These are phyloP conservation scores for Beauveria caledonica DNA, from an alignment of 2,329 filamentous ascomycete species.

Conservation along the genomic window DNA sequence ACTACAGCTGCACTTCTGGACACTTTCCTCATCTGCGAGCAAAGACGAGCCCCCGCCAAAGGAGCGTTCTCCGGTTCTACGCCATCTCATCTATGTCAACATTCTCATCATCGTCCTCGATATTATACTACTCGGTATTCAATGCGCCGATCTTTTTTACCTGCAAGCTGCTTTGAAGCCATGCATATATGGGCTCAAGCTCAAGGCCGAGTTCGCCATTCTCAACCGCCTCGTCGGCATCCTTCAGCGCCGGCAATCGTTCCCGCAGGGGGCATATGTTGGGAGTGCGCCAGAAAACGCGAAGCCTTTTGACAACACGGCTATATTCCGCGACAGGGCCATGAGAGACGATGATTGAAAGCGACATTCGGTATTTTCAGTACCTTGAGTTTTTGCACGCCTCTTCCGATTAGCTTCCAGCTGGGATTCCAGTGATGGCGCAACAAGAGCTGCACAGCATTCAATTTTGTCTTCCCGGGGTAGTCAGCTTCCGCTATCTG, in stretches of 20 bases:
- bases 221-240: conserved; percentile 29
- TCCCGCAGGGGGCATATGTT: not conserved
- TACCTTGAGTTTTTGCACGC: too few species aligned
- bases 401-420: too few species aligned
- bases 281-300: not conserved
- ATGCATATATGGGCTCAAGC: conserved; percentile 31
- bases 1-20: conserved; percentile 19
- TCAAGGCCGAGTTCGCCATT: conserved; percentile 32
- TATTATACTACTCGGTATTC: conserved; percentile 29
- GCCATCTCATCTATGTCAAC: conserved; percentile 38
- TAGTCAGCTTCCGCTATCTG: too few species aligned
- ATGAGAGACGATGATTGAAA: too few species aligned
- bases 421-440: too few species aligned
- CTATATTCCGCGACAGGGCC: not conserved
- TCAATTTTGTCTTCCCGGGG: too few species aligned
- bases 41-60: conserved; percentile 21
- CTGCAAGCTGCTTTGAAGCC: conserved; percentile 30
- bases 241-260: conserved; percentile 6
- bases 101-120: conserved; percentile 38
- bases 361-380: too few species aligned
- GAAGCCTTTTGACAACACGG: not conserved
- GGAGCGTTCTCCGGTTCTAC: conserved; percentile 12
- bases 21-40: conserved; percentile 36
- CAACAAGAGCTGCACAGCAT: too few species aligned
- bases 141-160: conserved; percentile 28